phyloP scores from a whole-genome alignment of 768 basidiomycete species.

The Suillus hirtellus region DNA sequence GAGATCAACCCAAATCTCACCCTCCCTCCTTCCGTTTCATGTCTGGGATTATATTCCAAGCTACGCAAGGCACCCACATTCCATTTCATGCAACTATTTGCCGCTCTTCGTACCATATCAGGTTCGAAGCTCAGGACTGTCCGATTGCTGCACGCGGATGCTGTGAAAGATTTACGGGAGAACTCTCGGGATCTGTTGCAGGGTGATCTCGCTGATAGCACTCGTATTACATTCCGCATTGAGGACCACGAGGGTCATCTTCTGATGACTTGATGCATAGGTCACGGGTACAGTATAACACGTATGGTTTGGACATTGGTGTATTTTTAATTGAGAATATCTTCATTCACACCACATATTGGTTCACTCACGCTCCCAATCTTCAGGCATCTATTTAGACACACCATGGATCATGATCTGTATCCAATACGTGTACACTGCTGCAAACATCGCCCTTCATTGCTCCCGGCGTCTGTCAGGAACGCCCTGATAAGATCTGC shows the following conservation, averaged over 20 bases:
- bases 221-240: slow-evolving; percentile 18
- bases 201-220: slow-evolving; percentile 14
- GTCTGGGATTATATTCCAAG: slow-evolving; percentile 26
- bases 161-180: slow-evolving; percentile 19
- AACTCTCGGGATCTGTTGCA: slow-evolving; percentile 6
- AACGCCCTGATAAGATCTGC: background rate
- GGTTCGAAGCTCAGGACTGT: slow-evolving; percentile 22
- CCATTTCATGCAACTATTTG: slow-evolving; percentile 22
- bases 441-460: background rate
- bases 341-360: background rate
- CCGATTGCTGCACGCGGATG: slow-evolving; percentile 21
- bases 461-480: background rate
- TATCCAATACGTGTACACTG: background rate
- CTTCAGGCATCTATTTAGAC: background rate
- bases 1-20: slow-evolving; percentile 22
- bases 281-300: background rate
- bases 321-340: background rate
- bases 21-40: slow-evolving; percentile 27
- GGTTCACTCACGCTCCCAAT: background rate
- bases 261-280: slow-evolving; percentile 17
- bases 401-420: background rate
- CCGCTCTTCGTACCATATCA: slow-evolving; percentile 24
- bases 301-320: background rate
- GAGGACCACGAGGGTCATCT: slow-evolving; percentile 24
- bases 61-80: slow-evolving; percentile 13